Evolutionary conservation across 2,329 filamentous ascomycete genomes (phyloP).

Genomic region (Ophiosphaerella herpotricha): DNA sequence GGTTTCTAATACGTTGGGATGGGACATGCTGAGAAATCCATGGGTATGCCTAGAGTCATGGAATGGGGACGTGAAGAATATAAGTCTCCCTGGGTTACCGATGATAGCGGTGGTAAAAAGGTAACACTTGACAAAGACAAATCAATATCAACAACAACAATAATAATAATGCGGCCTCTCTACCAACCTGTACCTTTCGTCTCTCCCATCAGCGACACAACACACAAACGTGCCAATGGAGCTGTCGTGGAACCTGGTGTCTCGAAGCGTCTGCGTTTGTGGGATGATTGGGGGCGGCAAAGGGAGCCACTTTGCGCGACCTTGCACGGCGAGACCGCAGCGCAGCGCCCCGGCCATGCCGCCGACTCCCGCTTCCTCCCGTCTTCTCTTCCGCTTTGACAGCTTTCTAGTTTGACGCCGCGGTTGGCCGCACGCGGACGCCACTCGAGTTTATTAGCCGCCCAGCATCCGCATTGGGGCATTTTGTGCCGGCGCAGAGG

Average conservation of each 20-base stretch:
- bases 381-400: slow-evolving; percentile 18
- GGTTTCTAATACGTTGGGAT: no score
- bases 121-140: no score
- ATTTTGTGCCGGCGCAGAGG: slow-evolving; percentile 27
- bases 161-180: neutral
- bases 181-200: slow-evolving; percentile 5
- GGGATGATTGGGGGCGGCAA: slow-evolving; percentile 1
- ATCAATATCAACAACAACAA: no score
- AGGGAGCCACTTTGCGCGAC: neutral
- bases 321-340: neutral
- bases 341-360: slow-evolving; percentile 30
- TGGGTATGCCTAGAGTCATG: no score
- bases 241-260: neutral
- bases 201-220: slow-evolving; percentile 2
- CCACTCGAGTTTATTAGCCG: slow-evolving; percentile 39
- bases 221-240: neutral
- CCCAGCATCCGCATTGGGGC: slow-evolving; percentile 34
- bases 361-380: slow-evolving; percentile 15
- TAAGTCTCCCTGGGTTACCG: no score
- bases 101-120: no score
- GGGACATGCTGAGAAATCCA: no score
- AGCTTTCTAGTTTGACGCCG: slow-evolving; percentile 17
- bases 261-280: neutral
- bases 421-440: slow-evolving; percentile 34
- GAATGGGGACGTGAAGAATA: no score